Evolutionary conservation across 148 eudicot genomes (phyloP).

Genomic region (Polygonum aviculare): DNA sequence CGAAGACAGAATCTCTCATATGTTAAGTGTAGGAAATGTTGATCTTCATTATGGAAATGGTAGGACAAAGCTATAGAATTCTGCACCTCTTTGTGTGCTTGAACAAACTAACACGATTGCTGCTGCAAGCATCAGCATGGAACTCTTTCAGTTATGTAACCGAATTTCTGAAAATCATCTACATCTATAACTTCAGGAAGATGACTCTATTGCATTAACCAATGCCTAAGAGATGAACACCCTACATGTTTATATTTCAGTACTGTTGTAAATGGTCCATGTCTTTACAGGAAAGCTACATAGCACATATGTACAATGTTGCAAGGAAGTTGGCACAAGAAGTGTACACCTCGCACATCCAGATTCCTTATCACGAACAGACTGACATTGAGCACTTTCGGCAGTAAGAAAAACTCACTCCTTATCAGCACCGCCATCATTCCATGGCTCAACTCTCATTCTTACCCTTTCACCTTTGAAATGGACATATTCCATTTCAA

Average conservation of each 20-base stretch:
- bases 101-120: no score
- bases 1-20: background rate
- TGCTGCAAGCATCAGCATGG: no score
- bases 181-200: background rate
- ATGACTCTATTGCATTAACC: background rate
- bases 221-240: background rate
- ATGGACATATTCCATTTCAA: conserved; percentile 71
- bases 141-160: no score
- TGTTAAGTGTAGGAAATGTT: background rate
- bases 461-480: conserved; percentile 66
- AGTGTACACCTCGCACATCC: background rate
- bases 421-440: conserved; percentile 9
- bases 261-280: background rate
- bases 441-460: conserved; percentile 29
- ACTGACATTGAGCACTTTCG: background rate
- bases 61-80: background rate
- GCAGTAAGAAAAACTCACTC: background rate
- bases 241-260: background rate
- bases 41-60: background rate
- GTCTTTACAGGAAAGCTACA: background rate
- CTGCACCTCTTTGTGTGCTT: no score
- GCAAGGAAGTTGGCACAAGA: background rate
- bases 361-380: background rate
- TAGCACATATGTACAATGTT: background rate
- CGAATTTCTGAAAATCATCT: no score